Conservation (phyloP, 768 basidiomycete species). For the Pisolithus tinctorius region DNA sequence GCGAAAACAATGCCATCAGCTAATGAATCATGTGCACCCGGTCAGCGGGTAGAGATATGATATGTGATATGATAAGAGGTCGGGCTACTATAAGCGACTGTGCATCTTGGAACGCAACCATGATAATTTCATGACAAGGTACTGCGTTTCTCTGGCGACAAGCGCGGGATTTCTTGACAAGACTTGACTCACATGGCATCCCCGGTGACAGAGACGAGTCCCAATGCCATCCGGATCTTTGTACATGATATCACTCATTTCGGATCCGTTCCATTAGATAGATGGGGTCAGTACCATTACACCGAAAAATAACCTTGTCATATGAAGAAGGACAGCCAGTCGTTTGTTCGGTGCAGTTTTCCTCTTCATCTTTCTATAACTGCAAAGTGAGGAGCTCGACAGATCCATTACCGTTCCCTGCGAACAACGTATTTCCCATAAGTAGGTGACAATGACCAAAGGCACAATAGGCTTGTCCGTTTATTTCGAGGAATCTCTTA, state of each 20-base stretch:
- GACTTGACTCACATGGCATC: not conserved
- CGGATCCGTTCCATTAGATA: not conserved
- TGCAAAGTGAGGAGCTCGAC: slow-evolving; percentile 7
- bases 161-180: not conserved
- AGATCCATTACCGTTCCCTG: slow-evolving; percentile 13
- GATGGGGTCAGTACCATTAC: slow-evolving; percentile 7
- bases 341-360: slow-evolving; percentile 15
- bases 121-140: not conserved
- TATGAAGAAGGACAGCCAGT: slow-evolving; percentile 11
- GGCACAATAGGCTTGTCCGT: slow-evolving; percentile 10
- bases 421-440: slow-evolving; percentile 27
- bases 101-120: not conserved
- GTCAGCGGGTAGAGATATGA: not conserved
- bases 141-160: not conserved
- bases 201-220: not conserved
- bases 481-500: not conserved
- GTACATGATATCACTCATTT: not conserved
- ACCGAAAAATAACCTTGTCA: slow-evolving; percentile 1
- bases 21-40: too few relatives aligned
- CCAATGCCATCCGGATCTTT: slow-evolving; percentile 1
- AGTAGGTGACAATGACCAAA: slow-evolving; percentile 24
- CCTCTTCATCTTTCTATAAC: slow-evolving; percentile 13
- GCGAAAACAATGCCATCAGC: too few relatives aligned
- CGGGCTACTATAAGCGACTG: not conserved
- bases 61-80: not conserved